A percentile compares a stretch with the other conserved stretches of the same genome.
Evolutionary conservation across 257 asterid genomes (phyloP).

Genomic region (Henckelia pumila): DNA sequence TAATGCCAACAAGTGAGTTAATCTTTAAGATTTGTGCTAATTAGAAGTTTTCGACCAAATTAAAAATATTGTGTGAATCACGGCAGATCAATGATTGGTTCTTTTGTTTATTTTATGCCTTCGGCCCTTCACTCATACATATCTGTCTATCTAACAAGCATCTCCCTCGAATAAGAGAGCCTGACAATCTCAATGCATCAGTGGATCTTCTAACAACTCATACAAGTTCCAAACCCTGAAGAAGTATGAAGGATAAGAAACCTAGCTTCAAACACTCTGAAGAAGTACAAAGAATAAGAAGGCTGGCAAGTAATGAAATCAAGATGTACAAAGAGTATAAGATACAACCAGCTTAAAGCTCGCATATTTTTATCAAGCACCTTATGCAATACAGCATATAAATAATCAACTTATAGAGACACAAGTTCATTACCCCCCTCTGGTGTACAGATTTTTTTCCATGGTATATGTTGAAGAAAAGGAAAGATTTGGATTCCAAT

Average conservation of each 20-base stretch:
- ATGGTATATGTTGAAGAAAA: too few relatives aligned
- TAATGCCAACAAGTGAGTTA: not conserved
- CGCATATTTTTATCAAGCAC: too few relatives aligned
- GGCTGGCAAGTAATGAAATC: not conserved
- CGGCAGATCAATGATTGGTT: too few relatives aligned
- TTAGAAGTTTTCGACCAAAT: not conserved
- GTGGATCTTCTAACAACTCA: constrained; percentile 13
- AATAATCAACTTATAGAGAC: too few relatives aligned
- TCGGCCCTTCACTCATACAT: not conserved
- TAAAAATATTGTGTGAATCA: not conserved
- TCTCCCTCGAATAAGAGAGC: not conserved
- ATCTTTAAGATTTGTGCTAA: not conserved
- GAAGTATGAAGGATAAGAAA: not conserved
- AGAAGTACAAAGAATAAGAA: too few relatives aligned
- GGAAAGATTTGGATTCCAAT: too few relatives aligned
- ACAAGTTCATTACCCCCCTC: too few relatives aligned
- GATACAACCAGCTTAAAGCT: not conserved
- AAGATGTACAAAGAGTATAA: not conserved
- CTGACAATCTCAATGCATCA: constrained; percentile 1
- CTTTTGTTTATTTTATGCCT: not conserved
- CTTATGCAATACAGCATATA: too few relatives aligned
- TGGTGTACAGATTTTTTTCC: too few relatives aligned
- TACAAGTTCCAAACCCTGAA: not conserved
- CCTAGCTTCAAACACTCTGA: too few relatives aligned
- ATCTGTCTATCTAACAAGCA: not conserved